These are phyloP conservation scores for Ilyonectria robusta DNA, from an alignment of 2,329 filamentous ascomycete genomes.

Conservation along the genomic window DNA sequence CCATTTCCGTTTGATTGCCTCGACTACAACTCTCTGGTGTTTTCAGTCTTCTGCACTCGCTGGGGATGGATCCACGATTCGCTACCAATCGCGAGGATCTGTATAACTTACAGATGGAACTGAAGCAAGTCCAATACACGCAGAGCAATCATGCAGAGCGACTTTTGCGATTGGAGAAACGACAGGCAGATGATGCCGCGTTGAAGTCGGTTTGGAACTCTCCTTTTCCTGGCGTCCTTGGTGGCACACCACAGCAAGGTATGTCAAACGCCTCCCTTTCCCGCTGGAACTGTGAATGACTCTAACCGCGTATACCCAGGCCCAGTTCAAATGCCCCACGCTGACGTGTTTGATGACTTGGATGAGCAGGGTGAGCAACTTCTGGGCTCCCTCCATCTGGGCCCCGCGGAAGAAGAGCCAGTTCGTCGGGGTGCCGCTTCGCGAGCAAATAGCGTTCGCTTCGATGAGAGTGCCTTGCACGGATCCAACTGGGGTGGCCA, in stretches of 20 bases:
- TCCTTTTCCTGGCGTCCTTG: slow-evolving; percentile 88
- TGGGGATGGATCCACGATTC: slow-evolving; percentile 76
- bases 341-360: slow-evolving; percentile 90
- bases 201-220: slow-evolving; percentile 94
- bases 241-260: slow-evolving; percentile 91
- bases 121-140: slow-evolving; percentile 76
- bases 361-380: slow-evolving; percentile 88
- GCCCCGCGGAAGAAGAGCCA: slow-evolving; percentile 85
- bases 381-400: slow-evolving; percentile 85
- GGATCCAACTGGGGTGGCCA: slow-evolving; percentile 86
- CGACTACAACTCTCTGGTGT: background rate
- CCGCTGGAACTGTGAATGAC: background rate
- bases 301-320: slow-evolving; percentile 65
- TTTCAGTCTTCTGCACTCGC: slow-evolving; percentile 16
- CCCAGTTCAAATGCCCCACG: slow-evolving; percentile 82
- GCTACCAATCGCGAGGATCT: slow-evolving; percentile 74
- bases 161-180: slow-evolving; percentile 73
- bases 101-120: slow-evolving; percentile 78
- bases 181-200: slow-evolving; percentile 76
- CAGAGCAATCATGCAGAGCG: slow-evolving; percentile 75
- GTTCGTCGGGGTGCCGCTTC: slow-evolving; percentile 89
- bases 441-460: slow-evolving; percentile 95
- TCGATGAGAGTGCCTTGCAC: slow-evolving; percentile 95
- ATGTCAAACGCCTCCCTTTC: slow-evolving; percentile 48
- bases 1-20: slow-evolving; percentile 11